A percentile compares a stretch with the other conserved stretches of the same genome.
Evolutionary conservation across 148 eudicot species (phyloP).

Genomic region (Pharnaceum exiguum): DNA sequence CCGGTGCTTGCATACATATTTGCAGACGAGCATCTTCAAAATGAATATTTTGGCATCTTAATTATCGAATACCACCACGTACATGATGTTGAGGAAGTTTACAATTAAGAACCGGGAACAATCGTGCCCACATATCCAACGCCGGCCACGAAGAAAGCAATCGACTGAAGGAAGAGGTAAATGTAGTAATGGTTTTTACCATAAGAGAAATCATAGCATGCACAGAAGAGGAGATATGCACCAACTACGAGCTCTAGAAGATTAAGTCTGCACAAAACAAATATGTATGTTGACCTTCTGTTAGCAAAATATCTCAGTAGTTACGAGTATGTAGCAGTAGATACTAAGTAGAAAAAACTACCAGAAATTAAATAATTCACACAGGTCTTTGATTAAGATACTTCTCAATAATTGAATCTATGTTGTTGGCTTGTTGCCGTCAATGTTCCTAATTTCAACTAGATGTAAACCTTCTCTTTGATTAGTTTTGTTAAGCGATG

Average conservation of each 20-base stretch:
- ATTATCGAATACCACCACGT: too few relatives aligned
- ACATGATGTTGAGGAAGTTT: too few relatives aligned
- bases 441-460: too few relatives aligned
- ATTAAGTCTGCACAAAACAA: constrained; percentile 37
- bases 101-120: constrained; percentile 42
- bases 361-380: not conserved
- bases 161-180: constrained; percentile 61
- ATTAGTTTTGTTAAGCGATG: too few relatives aligned
- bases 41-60: too few relatives aligned
- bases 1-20: too few relatives aligned
- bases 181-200: constrained; percentile 62
- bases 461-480: too few relatives aligned
- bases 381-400: too few relatives aligned
- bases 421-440: too few relatives aligned
- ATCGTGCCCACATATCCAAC: constrained; percentile 69
- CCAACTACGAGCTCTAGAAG: constrained; percentile 51
- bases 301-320: not conserved
- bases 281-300: not conserved
- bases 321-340: not conserved
- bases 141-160: constrained; percentile 66
- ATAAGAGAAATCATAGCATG: constrained; percentile 49
- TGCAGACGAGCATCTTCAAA: too few relatives aligned
- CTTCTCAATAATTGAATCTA: not conserved
- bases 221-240: constrained; percentile 52
- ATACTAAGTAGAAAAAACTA: not conserved